Evolutionary conservation across 2,329 filamentous ascomycete species (phyloP).

Genomic region (Bretziella fagacearum): DNA sequence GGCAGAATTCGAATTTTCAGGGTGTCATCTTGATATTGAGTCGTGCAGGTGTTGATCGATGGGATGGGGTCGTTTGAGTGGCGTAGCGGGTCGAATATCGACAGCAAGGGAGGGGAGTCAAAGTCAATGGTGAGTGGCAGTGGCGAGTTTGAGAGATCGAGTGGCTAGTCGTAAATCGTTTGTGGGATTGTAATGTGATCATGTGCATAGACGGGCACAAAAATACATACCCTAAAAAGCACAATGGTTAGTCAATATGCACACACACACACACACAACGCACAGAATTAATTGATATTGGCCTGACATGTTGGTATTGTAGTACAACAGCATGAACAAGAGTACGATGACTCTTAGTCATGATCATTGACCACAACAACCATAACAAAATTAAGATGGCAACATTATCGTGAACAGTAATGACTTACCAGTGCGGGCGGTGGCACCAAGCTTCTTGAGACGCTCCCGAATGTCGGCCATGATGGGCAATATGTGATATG

Average conservation of each 20-base stretch:
- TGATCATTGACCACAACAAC: background rate
- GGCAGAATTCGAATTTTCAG: slow-evolving; percentile 10
- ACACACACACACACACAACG: slow-evolving; percentile 12
- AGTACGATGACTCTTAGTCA: background rate
- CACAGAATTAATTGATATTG: background rate
- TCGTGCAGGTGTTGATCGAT: background rate
- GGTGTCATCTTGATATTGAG: background rate
- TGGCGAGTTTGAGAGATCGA: background rate
- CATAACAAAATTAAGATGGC: background rate
- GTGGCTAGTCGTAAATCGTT: background rate
- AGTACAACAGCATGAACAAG: background rate
- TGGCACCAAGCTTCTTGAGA: slow-evolving; percentile 40
- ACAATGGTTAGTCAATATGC: slow-evolving; percentile 15
- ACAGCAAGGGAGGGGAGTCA: background rate
- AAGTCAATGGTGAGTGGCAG: background rate
- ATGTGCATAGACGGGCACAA: background rate
- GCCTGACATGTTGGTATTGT: background rate
- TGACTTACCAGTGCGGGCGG: slow-evolving; percentile 47
- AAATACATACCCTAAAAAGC: slow-evolving; percentile 14
- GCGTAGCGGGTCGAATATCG: background rate
- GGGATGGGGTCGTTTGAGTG: too few relatives aligned
- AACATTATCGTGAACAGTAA: background rate
- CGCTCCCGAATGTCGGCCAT: slow-evolving; percentile 42
- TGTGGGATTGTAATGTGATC: background rate
- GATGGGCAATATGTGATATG: slow-evolving; percentile 21